These are phyloP conservation scores for Yamadazyma laniorum DNA, from an alignment of 805 yeast species.

Conservation along the genomic window DNA sequence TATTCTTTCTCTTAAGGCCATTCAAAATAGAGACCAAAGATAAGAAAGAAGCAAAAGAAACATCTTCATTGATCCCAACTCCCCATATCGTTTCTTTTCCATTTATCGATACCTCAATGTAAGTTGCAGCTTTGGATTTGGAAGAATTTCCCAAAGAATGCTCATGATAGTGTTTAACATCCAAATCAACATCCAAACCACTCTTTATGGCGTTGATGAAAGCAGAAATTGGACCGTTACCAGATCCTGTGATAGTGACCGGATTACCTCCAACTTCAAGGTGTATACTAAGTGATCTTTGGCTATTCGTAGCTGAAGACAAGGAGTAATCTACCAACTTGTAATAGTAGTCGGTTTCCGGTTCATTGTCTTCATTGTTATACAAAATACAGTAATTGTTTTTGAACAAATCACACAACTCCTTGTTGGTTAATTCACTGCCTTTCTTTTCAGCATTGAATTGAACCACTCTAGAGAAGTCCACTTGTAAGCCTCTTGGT, in stretches of 20 bases:
- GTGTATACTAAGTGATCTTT: conserved; percentile 47
- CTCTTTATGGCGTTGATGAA: conserved; percentile 59
- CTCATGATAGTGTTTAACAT: conserved; percentile 71
- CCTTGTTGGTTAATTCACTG: conserved; percentile 64
- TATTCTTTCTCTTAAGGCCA: conserved; percentile 34
- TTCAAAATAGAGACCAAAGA: conserved; percentile 67
- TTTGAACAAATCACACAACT: conserved; percentile 65
- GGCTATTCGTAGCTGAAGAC: conserved; percentile 33
- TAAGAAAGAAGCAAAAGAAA: conserved; percentile 77
- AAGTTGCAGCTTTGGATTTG: conserved; percentile 73
- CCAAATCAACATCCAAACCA: conserved; percentile 48
- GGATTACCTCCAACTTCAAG: conserved; percentile 46
- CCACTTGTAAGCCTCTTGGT: conserved; percentile 78
- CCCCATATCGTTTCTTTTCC: conserved; percentile 66
- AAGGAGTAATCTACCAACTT: conserved; percentile 49
- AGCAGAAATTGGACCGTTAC: conserved; percentile 84
- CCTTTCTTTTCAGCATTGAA: conserved; percentile 65
- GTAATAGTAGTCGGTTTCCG: conserved; percentile 25
- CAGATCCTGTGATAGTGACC: conserved; percentile 52
- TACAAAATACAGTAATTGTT: conserved; percentile 49
- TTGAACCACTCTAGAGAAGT: conserved; percentile 72
- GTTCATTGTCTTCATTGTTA: conserved; percentile 22
- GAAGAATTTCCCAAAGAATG: conserved; percentile 79
- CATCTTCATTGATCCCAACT: conserved; percentile 89
- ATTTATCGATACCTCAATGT: conserved; percentile 41